These are phyloP conservation scores for Candida chauliodis DNA, from an alignment of 805 yeast genomes.

Conservation along the genomic window DNA sequence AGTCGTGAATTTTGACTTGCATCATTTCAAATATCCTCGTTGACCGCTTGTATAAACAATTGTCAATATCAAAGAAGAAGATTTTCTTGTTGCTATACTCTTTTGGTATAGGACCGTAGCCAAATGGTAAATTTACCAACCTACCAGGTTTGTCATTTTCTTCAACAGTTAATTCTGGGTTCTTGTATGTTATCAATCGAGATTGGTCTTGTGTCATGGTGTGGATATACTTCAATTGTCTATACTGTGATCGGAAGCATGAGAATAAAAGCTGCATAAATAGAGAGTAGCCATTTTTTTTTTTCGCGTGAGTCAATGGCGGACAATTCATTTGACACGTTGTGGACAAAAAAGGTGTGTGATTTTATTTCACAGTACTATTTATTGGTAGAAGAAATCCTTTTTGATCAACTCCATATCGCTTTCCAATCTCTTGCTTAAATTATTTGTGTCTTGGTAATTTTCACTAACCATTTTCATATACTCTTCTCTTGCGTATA, in stretches of 20 bases:
- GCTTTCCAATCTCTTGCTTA: slow-evolving; percentile 18
- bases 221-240: no score
- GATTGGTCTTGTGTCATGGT: slow-evolving; percentile 1
- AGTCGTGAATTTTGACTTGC: slow-evolving; percentile 81
- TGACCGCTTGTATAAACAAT: slow-evolving; percentile 77
- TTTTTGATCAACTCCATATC: slow-evolving; percentile 18
- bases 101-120: slow-evolving; percentile 33
- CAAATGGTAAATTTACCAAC: slow-evolving; percentile 24
- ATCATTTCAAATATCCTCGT: slow-evolving; percentile 78
- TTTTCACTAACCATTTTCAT: slow-evolving; percentile 21
- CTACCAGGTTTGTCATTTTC: slow-evolving; percentile 15
- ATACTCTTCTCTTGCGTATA: slow-evolving; percentile 15
- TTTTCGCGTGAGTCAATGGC: no score
- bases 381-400: slow-evolving; percentile 21
- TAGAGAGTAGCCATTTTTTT: no score
- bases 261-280: no score
- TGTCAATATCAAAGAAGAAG: slow-evolving; percentile 91
- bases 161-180: slow-evolving; percentile 22
- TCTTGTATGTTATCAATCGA: slow-evolving; percentile 15
- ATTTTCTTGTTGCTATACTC: slow-evolving; percentile 22
- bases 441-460: slow-evolving; percentile 19
- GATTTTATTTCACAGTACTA: background rate
- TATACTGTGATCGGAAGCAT: no score
- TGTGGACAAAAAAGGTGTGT: background rate
- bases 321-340: no score